phyloP scores from a whole-genome alignment of 2,329 filamentous ascomycete species.

The Beauveria pseudobassiana region DNA sequence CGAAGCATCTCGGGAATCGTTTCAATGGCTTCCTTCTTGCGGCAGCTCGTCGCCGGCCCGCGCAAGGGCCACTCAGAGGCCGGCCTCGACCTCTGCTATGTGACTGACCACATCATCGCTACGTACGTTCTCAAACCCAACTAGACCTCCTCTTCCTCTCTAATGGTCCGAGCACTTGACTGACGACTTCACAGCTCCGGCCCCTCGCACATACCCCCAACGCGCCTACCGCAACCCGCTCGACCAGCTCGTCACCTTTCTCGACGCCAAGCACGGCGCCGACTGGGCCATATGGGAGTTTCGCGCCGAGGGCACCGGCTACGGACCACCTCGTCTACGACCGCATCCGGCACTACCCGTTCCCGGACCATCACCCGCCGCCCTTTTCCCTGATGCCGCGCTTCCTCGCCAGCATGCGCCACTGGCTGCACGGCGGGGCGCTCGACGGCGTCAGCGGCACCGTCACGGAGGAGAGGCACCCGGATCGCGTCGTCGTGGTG shows the following conservation, averaged over 20 bases:
- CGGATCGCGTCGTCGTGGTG: conserved; percentile 68
- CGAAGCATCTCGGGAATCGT: neutral
- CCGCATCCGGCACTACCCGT: conserved; percentile 85
- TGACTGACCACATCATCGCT: conserved; percentile 69
- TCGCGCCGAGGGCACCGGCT: conserved; percentile 90
- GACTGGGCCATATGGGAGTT: conserved; percentile 99
- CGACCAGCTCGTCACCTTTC: conserved; percentile 76
- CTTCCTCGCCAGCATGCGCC: conserved; percentile 87
- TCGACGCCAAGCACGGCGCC: conserved; percentile 74
- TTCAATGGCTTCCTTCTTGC: conserved; percentile 65
- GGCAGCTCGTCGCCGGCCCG: conserved; percentile 86
- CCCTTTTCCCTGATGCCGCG: conserved; percentile 83
- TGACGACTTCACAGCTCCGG: conserved; percentile 59
- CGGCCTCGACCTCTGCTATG: conserved; percentile 89
- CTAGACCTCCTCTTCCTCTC: neutral
- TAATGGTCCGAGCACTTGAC: neutral
- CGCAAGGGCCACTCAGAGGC: conserved; percentile 78
- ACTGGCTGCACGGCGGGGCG: conserved; percentile 62
- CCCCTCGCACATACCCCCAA: conserved; percentile 81
- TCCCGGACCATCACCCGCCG: conserved; percentile 94
- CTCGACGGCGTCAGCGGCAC: conserved; percentile 16
- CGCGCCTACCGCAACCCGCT: conserved; percentile 91
- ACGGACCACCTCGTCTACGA: conserved; percentile 85
- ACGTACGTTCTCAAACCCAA: conserved; percentile 35
- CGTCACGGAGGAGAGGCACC: conserved; percentile 3